phyloP scores from a whole-genome alignment of 2,329 filamentous ascomycete genomes.

The Xylariaceae sp. region DNA sequence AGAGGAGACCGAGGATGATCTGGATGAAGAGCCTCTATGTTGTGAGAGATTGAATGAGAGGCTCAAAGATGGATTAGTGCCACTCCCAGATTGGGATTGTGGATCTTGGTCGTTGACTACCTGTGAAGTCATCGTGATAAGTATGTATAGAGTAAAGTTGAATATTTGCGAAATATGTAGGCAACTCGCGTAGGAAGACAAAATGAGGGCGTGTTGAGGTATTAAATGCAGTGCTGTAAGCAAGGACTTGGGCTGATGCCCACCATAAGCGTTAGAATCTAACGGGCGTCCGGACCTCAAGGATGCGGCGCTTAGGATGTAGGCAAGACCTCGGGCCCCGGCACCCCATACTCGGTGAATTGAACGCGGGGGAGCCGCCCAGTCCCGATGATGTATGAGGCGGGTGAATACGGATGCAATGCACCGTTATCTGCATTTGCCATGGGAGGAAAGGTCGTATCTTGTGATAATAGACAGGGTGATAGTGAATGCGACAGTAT shows the following conservation, averaged over 20 bases:
- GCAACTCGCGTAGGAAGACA: not conserved
- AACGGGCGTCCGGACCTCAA: no score
- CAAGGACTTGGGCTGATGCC: no score
- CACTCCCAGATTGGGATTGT: conserved; percentile 5
- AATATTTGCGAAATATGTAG: not conserved
- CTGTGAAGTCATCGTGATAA: conserved; percentile 22
- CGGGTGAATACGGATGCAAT: no score
- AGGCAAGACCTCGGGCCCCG: no score
- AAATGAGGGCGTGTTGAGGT: not conserved
- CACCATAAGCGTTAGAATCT: no score
- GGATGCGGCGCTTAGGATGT: no score
- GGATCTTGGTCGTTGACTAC: conserved; percentile 8
- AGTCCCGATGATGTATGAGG: not conserved
- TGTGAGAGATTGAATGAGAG: conserved; percentile 34
- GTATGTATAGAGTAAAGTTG: conserved; percentile 2
- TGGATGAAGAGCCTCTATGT: conserved; percentile 24
- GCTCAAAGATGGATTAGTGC: conserved; percentile 23
- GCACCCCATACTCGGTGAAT: conserved; percentile 7
- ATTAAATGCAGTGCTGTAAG: no score
- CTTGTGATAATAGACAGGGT: no score
- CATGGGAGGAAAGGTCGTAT: no score
- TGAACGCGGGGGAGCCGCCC: not conserved
- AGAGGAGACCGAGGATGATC: conserved; percentile 30
- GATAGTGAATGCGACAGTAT: no score
- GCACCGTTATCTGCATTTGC: no score